Percentiles rank a stretch among this genome's conserved stretches.
phyloP scores from a whole-genome alignment of 257 asterid genomes.

The Thymus mandschuricus region DNA sequence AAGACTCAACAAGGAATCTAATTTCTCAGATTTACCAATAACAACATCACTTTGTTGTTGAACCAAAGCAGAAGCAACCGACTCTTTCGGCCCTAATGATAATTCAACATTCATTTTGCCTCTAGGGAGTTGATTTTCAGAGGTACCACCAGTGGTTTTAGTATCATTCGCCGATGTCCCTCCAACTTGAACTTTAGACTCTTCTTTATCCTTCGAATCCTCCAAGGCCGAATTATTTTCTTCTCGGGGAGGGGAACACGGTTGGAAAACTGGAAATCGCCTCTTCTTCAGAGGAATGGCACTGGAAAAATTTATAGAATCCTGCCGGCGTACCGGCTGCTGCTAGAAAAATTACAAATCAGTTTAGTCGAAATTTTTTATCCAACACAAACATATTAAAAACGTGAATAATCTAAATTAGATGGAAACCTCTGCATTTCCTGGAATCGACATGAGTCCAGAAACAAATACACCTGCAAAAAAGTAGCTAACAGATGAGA shows the following conservation, averaged over 20 bases:
- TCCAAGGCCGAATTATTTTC: constrained; percentile 34
- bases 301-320: constrained; percentile 50
- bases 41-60: constrained; percentile 27
- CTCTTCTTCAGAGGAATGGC: constrained; percentile 89
- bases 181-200: constrained; percentile 33
- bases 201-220: constrained; percentile 41
- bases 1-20: constrained; percentile 58
- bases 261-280: constrained; percentile 54
- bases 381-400: constrained; percentile 4
- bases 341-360: constrained; percentile 40
- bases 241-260: constrained; percentile 55
- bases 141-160: neutral
- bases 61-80: constrained; percentile 33
- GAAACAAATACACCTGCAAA: constrained; percentile 34
- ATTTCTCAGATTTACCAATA: constrained; percentile 32
- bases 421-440: constrained; percentile 56
- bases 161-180: constrained; percentile 30
- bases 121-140: constrained; percentile 35
- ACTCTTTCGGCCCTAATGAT: constrained; percentile 50
- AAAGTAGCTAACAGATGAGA: constrained; percentile 8
- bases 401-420: constrained; percentile 20
- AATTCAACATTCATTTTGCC: constrained; percentile 45
- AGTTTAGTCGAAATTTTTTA: constrained; percentile 18
- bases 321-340: constrained; percentile 40
- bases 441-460: constrained; percentile 54